Base-by-base conservation (phyloP, 441 rosid species). In the Pelargonium australe region DNA sequence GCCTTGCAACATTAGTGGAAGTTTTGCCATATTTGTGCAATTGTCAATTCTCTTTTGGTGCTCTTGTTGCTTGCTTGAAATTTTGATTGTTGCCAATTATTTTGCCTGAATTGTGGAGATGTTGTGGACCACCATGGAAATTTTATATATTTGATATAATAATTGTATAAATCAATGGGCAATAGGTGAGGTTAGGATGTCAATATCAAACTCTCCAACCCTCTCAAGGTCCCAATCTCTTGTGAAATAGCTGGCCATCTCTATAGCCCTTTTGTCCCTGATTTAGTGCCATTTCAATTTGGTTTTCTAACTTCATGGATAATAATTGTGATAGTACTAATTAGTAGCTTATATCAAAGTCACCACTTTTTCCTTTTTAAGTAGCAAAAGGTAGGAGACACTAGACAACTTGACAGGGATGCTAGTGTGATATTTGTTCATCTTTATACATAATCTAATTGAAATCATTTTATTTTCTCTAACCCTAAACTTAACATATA, bases 181-280 rank as follows among this genome's bases (percentile, higher is more conserved):
- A 11, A 41, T 1, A 14, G 51, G 19, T 53, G 37, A 40, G 13
- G 73, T 65, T 72, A 63, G 34, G 60, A 41, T 51, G 71, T 66
- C 74, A 65, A 65, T 28, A 62, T 72, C 69, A 53, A 47, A 13
- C 13, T 47, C 53, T n/a, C 53, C 53, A 47, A 9, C 53, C 53
- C 53, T 47, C 53, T 47, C 34, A 11, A 5, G 16, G 11, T 60
- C 43, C 41, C 14, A 58, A 16, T 41, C 67, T 62, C 37, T 20
- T 47, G 37, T 57, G 6, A 65, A 34, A 55, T 76, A 68, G 70
- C 73, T 69, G 77, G 74, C 66, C 20, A 43, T 25, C 23, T 45
- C 69, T 37, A 23, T 23, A 23, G 25, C 51, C 1, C 19, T 61
- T 23, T 7, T 69, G n/a, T 43, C 25, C n/a, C 62, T 28, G 37